phyloP scores from a whole-genome alignment of 257 asterid genomes.

The Agastache rugosa region DNA sequence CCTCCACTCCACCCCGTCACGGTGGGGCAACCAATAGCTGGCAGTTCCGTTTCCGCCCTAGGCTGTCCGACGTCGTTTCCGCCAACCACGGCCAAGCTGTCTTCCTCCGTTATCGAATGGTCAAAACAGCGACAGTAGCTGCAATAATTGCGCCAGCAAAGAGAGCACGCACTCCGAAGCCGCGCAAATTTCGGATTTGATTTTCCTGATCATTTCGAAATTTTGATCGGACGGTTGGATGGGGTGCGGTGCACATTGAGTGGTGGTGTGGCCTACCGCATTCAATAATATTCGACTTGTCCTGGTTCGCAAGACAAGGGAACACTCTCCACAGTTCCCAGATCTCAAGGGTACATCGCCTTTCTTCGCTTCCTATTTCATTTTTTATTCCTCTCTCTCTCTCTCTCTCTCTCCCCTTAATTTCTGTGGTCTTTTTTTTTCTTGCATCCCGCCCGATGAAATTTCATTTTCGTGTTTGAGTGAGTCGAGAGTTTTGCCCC shows the following conservation, averaged over 20 bases:
- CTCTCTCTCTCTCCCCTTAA: neutral
- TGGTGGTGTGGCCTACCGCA: constrained; percentile 41
- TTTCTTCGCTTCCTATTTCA: constrained; percentile 3
- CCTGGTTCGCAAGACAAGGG: constrained; percentile 47
- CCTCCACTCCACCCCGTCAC: too few species aligned
- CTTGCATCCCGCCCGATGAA: constrained; percentile 23
- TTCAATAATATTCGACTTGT: constrained; percentile 39
- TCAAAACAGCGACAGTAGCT: constrained; percentile 32
- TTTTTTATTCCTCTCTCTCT: neutral
- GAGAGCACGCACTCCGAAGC: constrained; percentile 23
- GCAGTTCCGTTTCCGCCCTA: constrained; percentile 7
- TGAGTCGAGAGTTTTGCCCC: constrained; percentile 38
- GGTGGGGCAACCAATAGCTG: constrained; percentile 10
- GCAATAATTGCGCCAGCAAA: constrained; percentile 39
- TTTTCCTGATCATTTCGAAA: constrained; percentile 7
- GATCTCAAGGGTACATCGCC: constrained; percentile 49
- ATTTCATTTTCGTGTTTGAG: constrained; percentile 21
- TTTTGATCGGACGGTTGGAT: constrained; percentile 26
- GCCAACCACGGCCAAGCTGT: neutral
- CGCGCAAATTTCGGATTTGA: constrained; percentile 37
- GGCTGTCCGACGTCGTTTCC: constrained; percentile 16
- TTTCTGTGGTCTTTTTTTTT: constrained; percentile 1
- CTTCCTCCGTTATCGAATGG: neutral
- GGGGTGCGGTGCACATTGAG: constrained; percentile 19
- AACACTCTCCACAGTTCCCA: constrained; percentile 48